Percentiles rank a stretch among this genome's conserved stretches.
Evolutionary conservation across 2,329 filamentous ascomycete genomes (phyloP).

Genomic region (Cylindrodendrum hubeiense): DNA sequence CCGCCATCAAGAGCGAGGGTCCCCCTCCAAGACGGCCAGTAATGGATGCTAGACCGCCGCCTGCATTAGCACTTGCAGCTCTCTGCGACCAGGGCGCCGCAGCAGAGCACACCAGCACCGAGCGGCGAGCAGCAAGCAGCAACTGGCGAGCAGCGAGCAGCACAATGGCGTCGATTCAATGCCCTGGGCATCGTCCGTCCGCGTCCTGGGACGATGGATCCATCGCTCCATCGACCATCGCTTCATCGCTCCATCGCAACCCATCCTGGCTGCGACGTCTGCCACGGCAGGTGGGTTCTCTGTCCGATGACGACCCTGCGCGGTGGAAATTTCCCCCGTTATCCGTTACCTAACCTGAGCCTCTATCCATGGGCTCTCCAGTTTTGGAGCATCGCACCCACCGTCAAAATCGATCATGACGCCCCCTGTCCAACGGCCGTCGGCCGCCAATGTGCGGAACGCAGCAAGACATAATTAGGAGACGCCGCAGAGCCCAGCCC

Average conservation of each 20-base stretch:
- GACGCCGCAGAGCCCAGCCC: constrained; percentile 30
- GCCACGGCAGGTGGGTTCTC: constrained; percentile 8
- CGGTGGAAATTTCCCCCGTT: constrained; percentile 24
- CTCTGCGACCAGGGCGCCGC: constrained; percentile 1
- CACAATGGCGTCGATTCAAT: constrained; percentile 3
- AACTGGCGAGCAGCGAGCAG: not conserved
- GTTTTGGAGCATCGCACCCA: not conserved
- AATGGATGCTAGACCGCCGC: constrained; percentile 33
- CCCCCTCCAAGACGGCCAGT: constrained; percentile 36
- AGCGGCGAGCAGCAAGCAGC: not conserved
- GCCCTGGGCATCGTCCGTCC: constrained; percentile 6
- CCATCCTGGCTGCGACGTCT: constrained; percentile 10
- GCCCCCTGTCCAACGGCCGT: not conserved
- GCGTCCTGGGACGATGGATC: not conserved
- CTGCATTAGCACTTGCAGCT: constrained; percentile 34
- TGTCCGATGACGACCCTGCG: constrained; percentile 14
- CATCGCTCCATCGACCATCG: constrained; percentile 12
- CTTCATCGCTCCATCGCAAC: constrained; percentile 2
- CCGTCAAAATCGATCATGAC: not conserved
- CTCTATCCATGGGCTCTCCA: constrained; percentile 3
- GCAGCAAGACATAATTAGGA: constrained; percentile 15
- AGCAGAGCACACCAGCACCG: constrained; percentile 5
- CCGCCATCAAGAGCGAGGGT: constrained; percentile 38
- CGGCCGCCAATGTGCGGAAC: not conserved
- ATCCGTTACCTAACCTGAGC: not conserved